Evolutionary conservation across 2,329 filamentous ascomycete species (phyloP), one percentile per base, ranked within the genome.

Genomic region (Monosporascus sp.): DNA sequence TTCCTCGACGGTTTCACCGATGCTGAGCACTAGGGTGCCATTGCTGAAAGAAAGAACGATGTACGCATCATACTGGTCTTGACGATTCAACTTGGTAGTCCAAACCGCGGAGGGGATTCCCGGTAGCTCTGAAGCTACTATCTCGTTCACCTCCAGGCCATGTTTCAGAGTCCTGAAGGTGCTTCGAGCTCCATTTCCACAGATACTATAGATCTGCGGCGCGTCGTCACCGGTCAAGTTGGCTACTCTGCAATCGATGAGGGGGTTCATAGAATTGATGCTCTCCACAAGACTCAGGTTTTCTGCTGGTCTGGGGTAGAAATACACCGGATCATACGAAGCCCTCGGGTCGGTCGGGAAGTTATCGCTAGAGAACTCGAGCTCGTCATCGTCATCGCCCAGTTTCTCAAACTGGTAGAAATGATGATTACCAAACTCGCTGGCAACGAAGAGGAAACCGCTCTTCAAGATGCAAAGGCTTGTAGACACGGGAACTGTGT

Each of bases 351-450:
- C 90, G 0, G 86, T 80, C 1, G 90, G 86, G 59, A 88, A 96
- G 57, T 88, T 79, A 50, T 94, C 90, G 70, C 92, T 97, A 25
- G 78, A 80, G 64, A 92, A 97, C 65, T 96, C 88, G 1, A 84
- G 79, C 69, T 97, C 91, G 2, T 96, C 88, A 57, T 96, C 91
- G 63, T 97, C 93, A 57, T 99, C 94, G 43, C 93, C 95, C 6
- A 99, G 83, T 65, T 96, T 96, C 69, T 97, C 91, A 57, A 99
- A 96, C 68, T 97, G 93, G 70, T 97, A 99, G 61, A 99, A 91
- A 55, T 91, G 85, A 67, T 95, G 89, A 67, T 97, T 94, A 31
- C 95, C 94, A 58, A 88, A 91, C 70, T 99, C 93, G 64, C 89
- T 90, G 7, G 91, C 90, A 50, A 93, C 88, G 65, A 94, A 99